Percentiles rank a stretch among this genome's conserved stretches.
These are phyloP conservation scores for Lentinus brumalis DNA, from an alignment of 768 basidiomycete species.

Conservation along the genomic window DNA sequence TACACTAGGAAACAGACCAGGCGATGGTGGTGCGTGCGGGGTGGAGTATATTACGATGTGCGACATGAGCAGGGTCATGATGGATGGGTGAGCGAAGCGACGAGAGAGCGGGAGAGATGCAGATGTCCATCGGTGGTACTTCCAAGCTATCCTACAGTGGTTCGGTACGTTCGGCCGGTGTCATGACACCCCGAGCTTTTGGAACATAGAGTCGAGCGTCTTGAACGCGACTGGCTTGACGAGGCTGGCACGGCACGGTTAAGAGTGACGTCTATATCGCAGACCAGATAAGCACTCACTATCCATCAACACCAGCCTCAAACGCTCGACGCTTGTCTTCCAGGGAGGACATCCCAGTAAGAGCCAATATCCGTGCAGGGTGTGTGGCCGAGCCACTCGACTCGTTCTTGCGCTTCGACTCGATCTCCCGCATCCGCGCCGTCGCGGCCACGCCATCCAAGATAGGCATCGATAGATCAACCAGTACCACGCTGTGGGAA, in stretches of 20 bases:
- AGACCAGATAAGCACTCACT: conserved; percentile 56
- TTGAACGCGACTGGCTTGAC: conserved; percentile 97
- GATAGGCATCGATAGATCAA: conserved; percentile 94
- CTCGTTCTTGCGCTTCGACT: conserved; percentile 42
- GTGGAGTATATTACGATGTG: not conserved
- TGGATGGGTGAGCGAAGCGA: not conserved
- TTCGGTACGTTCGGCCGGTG: not conserved
- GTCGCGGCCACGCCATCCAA: conserved; percentile 90
- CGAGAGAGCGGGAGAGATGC: not conserved
- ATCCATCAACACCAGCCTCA: conserved; percentile 92
- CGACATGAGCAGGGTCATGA: not conserved
- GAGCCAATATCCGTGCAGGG: conserved; percentile 69
- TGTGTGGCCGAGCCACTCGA: conserved; percentile 17
- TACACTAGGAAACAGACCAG: too few species aligned
- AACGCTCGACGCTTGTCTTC: conserved; percentile 93
- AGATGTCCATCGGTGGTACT: not conserved
- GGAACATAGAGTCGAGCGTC: conserved; percentile 83
- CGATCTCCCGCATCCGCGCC: conserved; percentile 76
- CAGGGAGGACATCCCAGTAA: conserved; percentile 91
- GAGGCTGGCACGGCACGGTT: conserved; percentile 48
- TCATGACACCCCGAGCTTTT: conserved; percentile 60
- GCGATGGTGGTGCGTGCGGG: not conserved
- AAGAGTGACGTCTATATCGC: not conserved
- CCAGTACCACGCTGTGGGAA: conserved; percentile 66
- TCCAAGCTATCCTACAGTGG: conserved; percentile 8